Base-by-base conservation (phyloP, 805 yeast species). In the Candida patagonica region DNA sequence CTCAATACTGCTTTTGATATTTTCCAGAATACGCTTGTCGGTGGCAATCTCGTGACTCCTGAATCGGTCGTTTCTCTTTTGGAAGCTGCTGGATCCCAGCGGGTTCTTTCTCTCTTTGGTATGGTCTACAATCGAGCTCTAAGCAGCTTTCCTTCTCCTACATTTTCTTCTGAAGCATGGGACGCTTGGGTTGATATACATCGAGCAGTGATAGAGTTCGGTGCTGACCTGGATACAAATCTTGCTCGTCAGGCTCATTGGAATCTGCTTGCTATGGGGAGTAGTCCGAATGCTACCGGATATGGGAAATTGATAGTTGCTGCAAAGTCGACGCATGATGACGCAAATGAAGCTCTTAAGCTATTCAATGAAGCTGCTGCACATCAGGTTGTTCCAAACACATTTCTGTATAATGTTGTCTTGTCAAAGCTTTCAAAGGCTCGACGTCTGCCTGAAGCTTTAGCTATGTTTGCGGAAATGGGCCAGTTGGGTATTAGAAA, bases 401-500 rank as follows among this genome's bases (percentile, higher is more conserved):
- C 65, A 3, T 57, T 49, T 33, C 44, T 62, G 20, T 63, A 57
- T 45, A 62, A 62, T 44, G 62, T 57, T 15, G 46, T 56, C 22
- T 45, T 62, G 22, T 50, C 63, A 10, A 59, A 61, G 46, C 46
- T 62, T 31, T 54, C 65, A 27, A 59, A 58, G 41, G 64, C 66
- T 10, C 50, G 67, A 9, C 52, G 61, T 21, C 43, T 55, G 25
- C 50, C 47, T 19, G 63, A 60, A 24, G 65, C 64, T 17, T 30
- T 53, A 42, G 30, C 34, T 10, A 42, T 55, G 26, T 62, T 55
- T 39, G 37, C 47, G 12, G 60, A 59, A 37, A 63, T 62, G 66
- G 53, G 46, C 4, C 19, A 20, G 6, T 30, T 32, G 6, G 52
- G 47, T 5, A 39, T 57, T 34, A 45, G 45, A 35, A 52, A 52